Evolutionary conservation across 2,329 filamentous ascomycete genomes (phyloP), one percentile per base, ranked within the genome.

Genomic region (Nigrograna mackinnonii): DNA sequence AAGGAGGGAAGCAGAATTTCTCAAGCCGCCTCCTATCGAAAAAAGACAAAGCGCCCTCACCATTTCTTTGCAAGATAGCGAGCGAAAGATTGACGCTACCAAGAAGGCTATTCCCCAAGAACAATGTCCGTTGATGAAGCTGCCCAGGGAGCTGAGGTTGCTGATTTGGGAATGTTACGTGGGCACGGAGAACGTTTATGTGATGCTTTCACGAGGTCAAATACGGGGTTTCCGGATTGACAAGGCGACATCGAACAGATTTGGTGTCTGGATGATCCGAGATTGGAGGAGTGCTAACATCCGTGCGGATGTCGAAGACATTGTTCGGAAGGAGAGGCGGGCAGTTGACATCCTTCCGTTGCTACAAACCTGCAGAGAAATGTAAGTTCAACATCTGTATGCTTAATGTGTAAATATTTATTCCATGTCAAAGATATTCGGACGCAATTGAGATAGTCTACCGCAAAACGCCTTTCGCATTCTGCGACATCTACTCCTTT

Each of bases 381-480:
- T 28, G 24, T 28, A n/a, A 28, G 24, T n/a, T 28, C 24, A 28
- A n/a, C 24, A 28, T 28, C 24, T n/a, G n/a, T n/a, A n/a, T n/a
- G 24, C 9, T n/a, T 28, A 9, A 28, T n/a, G n/a, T 28, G 9
- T 9, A 9, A 28, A 28, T 28, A 28, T 9, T n/a, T 28, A n/a
- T 28, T 28, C 24, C 24, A n/a, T n/a, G n/a, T n/a, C n/a, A n/a
- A n/a, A 28, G 24, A 28, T 28, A 28, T n/a, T 28, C 24, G 9
- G 24, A 28, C 9, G 24, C 24, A 28, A 28, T 28, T n/a, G n/a
- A 9, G 9, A 28, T n/a, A 9, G 24, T 28, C 24, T 28, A 28
- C 24, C 24, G n/a, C 9, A 28, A 9, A 9, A n/a, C 24, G 9
- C 24, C 24, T n/a, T 28, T 28, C 24, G n/a, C 24, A 28, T 28